Conservation (phyloP, 768 basidiomycete species). For the Suillus americanus region DNA sequence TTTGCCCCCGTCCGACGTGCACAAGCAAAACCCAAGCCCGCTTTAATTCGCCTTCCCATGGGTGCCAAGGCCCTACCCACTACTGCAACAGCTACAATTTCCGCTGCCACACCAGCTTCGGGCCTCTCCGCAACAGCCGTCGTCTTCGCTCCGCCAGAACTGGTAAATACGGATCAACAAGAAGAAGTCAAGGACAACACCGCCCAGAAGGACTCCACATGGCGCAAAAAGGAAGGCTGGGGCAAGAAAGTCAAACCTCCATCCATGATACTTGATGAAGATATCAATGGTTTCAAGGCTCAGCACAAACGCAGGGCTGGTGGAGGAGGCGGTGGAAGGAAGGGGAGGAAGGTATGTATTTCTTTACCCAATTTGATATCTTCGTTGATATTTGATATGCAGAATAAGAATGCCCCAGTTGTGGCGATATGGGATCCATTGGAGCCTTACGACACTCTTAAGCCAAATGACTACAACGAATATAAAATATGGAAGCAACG, state of each 20-base stretch:
- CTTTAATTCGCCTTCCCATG: conserved; percentile 50
- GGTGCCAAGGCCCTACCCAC: conserved; percentile 47
- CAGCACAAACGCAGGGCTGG: conserved; percentile 55
- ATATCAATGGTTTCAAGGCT: conserved; percentile 79
- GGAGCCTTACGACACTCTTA: conserved; percentile 77
- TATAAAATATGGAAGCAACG: conserved; percentile 80
- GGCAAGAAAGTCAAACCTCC: conserved; percentile 89
- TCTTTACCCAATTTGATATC: neutral
- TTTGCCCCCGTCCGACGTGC: conserved; percentile 81
- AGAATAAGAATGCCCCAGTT: conserved; percentile 63
- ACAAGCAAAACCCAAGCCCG: conserved; percentile 47
- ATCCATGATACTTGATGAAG: conserved; percentile 87
- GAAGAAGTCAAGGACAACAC: conserved; percentile 27
- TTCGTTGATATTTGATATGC: conserved; percentile 11
- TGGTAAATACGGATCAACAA: conserved; percentile 38
- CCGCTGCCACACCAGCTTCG: conserved; percentile 27
- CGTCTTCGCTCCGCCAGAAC: conserved; percentile 66
- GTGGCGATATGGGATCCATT: conserved; percentile 71
- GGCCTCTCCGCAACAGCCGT: conserved; percentile 58
- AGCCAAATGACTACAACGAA: conserved; percentile 88
- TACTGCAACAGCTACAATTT: conserved; percentile 17
- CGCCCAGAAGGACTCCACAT: conserved; percentile 30
- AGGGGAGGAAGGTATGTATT: conserved; percentile 58
- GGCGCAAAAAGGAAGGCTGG: conserved; percentile 63
- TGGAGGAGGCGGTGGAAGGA: conserved; percentile 50